Percentiles rank a stretch among this genome's conserved stretches.
These are phyloP conservation scores for Teratosphaeriaceae sp. DNA, from an alignment of 2,329 filamentous ascomycete species.

Conservation along the genomic window DNA sequence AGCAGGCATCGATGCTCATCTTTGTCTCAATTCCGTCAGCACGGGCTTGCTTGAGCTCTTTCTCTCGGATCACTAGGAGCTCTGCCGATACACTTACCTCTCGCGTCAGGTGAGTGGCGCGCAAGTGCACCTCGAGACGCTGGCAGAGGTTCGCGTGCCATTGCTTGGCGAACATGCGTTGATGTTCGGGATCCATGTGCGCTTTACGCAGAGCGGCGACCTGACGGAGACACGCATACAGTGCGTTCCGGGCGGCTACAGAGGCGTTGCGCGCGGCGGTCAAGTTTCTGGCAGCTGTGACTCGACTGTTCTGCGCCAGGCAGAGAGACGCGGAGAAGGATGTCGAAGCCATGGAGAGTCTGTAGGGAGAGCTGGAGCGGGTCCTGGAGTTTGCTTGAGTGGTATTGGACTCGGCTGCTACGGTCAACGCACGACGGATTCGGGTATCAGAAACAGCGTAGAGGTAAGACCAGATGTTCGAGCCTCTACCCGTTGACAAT, in stretches of 20 bases:
- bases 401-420: not conserved
- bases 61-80: not conserved
- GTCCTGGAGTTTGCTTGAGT: not conserved
- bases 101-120: not conserved
- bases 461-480: not conserved
- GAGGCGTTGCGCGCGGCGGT: not conserved
- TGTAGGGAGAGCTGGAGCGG: not conserved
- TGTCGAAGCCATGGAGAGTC: not conserved
- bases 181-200: not conserved
- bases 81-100: not conserved
- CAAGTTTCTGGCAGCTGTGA: not conserved
- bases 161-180: not conserved
- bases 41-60: not conserved
- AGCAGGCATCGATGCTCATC: not conserved
- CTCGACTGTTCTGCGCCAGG: not conserved
- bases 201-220: not conserved
- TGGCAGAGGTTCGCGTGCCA: not conserved
- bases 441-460: not conserved
- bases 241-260: not conserved
- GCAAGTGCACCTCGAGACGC: not conserved
- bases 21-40: not conserved
- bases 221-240: not conserved
- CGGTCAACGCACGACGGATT: not conserved
- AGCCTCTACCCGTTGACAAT: not conserved
- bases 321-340: not conserved